Evolutionary conservation across 306 rosid species (phyloP), one percentile per base, ranked within the genome.

Genomic region (Myrica gale): DNA sequence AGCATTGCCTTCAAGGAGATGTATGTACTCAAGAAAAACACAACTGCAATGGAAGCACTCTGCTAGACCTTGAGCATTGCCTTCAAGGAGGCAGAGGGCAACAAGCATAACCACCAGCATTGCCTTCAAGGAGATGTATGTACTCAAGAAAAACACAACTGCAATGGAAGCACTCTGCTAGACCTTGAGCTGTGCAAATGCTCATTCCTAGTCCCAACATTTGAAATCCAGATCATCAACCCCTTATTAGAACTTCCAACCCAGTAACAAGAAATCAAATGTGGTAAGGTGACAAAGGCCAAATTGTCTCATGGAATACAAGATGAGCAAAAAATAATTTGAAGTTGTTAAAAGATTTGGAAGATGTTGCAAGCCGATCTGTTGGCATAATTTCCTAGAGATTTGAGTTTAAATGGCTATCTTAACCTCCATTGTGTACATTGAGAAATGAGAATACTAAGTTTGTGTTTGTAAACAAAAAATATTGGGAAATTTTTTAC

Each of bases 21-120:
- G 82, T 87, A 74, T 10, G 97, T 88, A 67, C 86, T 86, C 56
- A 83, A 7, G 81, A 95, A 95, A 88, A 92, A 95, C 52, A 95
- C 79, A 1, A 78, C 47, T 67, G 97, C 85, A 71, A 82, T 95
- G 1, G 93, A 71, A 51, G 90, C 97, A n/a, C 97, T 84, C 86
- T 95, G 99, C 99, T 97, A 95, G 80, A 92, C 90, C 88, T 92
- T 92, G 45, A 90, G 81, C 88, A n/a, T n/a, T n/a, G n/a, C n/a
- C n/a, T n/a, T n/a, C n/a, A n/a, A n/a, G n/a, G n/a, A n/a, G n/a
- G n/a, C n/a, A 81, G 12, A 96, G 80, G 10, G 76, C 77, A 39
- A 52, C 89, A 52, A 90, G 88, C 93, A 84, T 84, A 65, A 85
- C 76, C 78, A 83, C 73, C 71, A 85, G 39, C 90, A 90, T 83